phyloP scores from a whole-genome alignment of 192 early-diverging fungal species.

The Podila epigama region DNA sequence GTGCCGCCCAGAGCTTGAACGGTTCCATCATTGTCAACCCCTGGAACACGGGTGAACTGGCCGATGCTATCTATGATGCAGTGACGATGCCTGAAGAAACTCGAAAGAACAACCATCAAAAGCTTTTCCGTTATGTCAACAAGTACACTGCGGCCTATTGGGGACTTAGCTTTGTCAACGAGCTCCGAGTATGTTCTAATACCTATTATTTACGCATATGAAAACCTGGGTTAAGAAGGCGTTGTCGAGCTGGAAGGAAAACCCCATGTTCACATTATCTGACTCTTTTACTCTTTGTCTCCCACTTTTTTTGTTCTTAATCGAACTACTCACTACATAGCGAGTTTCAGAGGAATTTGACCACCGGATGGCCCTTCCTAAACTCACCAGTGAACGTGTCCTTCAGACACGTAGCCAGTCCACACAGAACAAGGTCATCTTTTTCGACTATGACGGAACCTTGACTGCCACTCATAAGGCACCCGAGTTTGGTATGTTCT shows the following conservation, averaged over 20 bases:
- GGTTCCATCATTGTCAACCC: conserved; percentile 98
- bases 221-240: no score
- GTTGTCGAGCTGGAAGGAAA: no score
- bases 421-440: conserved; percentile 76
- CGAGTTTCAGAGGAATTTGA: conserved; percentile 63
- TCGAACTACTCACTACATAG: not conserved
- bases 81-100: conserved; percentile 91
- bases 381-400: conserved; percentile 62
- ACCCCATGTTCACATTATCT: no score
- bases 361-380: conserved; percentile 67
- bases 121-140: conserved; percentile 90
- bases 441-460: conserved; percentile 99
- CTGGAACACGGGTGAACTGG: conserved; percentile 98
- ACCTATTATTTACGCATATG: no score
- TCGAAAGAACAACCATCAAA: conserved; percentile 85
- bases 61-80: conserved; percentile 88
- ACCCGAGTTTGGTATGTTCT: conserved; percentile 78
- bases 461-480: conserved; percentile 84
- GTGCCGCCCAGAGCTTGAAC: conserved; percentile 97
- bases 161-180: conserved; percentile 94
- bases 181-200: conserved; percentile 67
- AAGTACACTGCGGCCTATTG: conserved; percentile 99
- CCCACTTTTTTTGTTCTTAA: not conserved
- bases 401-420: conserved; percentile 63
- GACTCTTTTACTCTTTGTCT: not conserved